Conservation (phyloP, 192 early-diverging fungal species). For the Cetraspora pellucida region DNA sequence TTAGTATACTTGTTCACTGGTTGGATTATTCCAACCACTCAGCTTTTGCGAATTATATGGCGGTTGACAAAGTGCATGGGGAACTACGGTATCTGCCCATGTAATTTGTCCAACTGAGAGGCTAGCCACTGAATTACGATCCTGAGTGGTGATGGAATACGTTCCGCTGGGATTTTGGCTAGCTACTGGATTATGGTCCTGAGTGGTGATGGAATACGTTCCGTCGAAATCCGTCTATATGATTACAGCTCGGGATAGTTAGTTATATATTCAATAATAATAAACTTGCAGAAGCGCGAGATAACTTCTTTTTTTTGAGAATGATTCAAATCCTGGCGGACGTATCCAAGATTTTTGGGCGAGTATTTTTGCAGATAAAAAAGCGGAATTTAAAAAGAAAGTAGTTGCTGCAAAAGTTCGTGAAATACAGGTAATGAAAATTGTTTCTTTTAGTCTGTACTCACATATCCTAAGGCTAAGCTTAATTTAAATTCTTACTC, state of each 20-base stretch:
- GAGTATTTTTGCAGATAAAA: neutral
- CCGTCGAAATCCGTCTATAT: slow-evolving; percentile 22
- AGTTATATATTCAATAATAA: too few relatives aligned
- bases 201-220: slow-evolving; percentile 34
- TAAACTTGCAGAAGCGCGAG: slow-evolving; percentile 28
- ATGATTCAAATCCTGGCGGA: neutral
- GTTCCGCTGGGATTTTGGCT: slow-evolving; percentile 25
- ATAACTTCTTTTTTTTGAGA: neutral
- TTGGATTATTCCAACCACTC: neutral
- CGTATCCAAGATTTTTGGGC: neutral
- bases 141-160: slow-evolving; percentile 19
- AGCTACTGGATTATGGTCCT: slow-evolving; percentile 25
- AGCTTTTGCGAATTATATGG: slow-evolving; percentile 17
- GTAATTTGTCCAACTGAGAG: slow-evolving; percentile 29
- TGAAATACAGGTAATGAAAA: neutral
- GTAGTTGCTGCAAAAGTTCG: neutral
- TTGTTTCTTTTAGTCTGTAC: slow-evolving; percentile 22
- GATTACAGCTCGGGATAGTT: too few relatives aligned
- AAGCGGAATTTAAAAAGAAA: neutral
- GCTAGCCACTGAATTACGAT: slow-evolving; percentile 29
- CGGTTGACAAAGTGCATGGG: slow-evolving; percentile 18
- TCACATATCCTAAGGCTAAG: slow-evolving; percentile 25
- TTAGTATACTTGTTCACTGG: neutral
- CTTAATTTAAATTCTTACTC: too few relatives aligned
- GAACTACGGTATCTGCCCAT: slow-evolving; percentile 17